Percentiles rank a stretch among this genome's conserved stretches.
phyloP scores from a whole-genome alignment of 805 yeast species.

The Candida awuae region DNA sequence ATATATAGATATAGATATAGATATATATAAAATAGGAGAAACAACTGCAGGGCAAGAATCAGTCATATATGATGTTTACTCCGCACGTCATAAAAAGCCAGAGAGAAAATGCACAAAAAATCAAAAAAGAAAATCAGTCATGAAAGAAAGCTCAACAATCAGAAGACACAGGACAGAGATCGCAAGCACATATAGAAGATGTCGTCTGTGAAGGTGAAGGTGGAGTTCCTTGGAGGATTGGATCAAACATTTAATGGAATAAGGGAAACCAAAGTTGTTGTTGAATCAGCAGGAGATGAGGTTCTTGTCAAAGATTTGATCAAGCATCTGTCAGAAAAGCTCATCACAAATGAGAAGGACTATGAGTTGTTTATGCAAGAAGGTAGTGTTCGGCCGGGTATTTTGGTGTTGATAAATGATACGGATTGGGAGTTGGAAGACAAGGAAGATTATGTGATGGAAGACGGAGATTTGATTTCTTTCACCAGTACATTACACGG shows the following conservation, averaged over 20 bases:
- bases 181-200: background rate
- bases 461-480: slow-evolving; percentile 67
- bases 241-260: slow-evolving; percentile 66
- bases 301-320: slow-evolving; percentile 44
- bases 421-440: slow-evolving; percentile 97
- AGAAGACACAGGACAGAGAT: too few relatives aligned
- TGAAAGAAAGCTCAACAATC: too few relatives aligned
- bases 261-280: slow-evolving; percentile 22
- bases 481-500: slow-evolving; percentile 95
- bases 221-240: slow-evolving; percentile 64
- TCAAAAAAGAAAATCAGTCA: too few relatives aligned
- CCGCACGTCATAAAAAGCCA: too few relatives aligned
- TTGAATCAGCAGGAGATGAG: slow-evolving; percentile 27
- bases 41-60: too few relatives aligned
- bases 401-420: slow-evolving; percentile 83
- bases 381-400: slow-evolving; percentile 82
- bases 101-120: too few relatives aligned
- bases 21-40: too few relatives aligned
- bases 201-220: slow-evolving; percentile 30
- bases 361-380: slow-evolving; percentile 73
- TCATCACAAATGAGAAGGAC: slow-evolving; percentile 56
- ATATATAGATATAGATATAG: too few relatives aligned
- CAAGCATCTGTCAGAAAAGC: slow-evolving; percentile 40
- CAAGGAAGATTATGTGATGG: slow-evolving; percentile 70
- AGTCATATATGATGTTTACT: too few relatives aligned